A percentile compares a stretch with the other conserved stretches of the same genome.
Evolutionary conservation across 352 stramenopile species (phyloP).

Genomic region (Globisporangium nodosum): DNA sequence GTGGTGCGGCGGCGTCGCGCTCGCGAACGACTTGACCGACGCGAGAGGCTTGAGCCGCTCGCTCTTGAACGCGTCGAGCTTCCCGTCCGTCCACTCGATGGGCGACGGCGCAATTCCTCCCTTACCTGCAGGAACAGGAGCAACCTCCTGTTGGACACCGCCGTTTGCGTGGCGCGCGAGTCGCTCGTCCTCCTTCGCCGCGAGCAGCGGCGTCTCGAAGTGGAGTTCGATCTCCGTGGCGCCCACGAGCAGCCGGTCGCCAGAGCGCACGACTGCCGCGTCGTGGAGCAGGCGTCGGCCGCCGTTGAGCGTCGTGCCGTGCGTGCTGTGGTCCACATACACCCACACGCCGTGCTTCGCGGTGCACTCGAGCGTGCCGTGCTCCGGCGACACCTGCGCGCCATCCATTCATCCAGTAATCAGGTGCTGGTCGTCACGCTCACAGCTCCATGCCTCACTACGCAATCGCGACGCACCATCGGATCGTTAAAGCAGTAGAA

Average conservation of each 20-base stretch:
- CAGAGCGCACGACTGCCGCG: constrained; percentile 46
- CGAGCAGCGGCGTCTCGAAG: constrained; percentile 13
- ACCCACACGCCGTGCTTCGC: constrained; percentile 50
- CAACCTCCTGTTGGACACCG: background rate
- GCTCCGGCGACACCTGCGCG: constrained; percentile 14
- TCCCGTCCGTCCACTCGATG: constrained; percentile 3
- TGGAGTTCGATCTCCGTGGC: constrained; percentile 44
- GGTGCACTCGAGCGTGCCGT: constrained; percentile 56
- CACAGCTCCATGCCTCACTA: background rate
- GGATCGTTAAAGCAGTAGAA: constrained; percentile 21
- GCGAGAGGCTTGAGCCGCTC: constrained; percentile 21
- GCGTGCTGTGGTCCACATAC: constrained; percentile 67
- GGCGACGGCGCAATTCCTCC: constrained; percentile 5
- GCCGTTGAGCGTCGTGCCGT: constrained; percentile 42
- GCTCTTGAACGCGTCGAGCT: constrained; percentile 1
- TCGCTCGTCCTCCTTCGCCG: constrained; percentile 1
- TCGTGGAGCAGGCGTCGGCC: constrained; percentile 30
- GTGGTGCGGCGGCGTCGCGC: constrained; percentile 38
- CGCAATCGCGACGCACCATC: constrained; percentile 3
- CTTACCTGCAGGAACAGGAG: background rate
- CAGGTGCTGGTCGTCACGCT: too few relatives aligned
- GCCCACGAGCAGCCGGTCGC: constrained; percentile 51
- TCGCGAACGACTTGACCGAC: constrained; percentile 1
- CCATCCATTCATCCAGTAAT: background rate
- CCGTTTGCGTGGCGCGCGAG: background rate